Conservation (phyloP, 352 stramenopile species). For the Phytophthora foliorum region DNA sequence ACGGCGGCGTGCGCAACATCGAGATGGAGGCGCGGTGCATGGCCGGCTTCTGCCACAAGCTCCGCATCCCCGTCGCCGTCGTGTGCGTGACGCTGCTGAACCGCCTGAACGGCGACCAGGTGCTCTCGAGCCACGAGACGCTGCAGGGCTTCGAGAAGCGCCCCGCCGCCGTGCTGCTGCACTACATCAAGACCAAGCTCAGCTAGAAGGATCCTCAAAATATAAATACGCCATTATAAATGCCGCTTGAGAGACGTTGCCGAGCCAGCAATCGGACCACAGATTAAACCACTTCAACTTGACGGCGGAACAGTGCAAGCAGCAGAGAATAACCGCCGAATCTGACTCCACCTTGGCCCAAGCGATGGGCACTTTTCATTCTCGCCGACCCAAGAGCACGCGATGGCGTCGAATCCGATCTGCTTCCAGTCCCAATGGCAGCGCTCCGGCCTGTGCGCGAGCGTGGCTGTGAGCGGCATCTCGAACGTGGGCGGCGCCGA, state of each 20-base stretch:
- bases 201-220: slow-evolving; percentile 14
- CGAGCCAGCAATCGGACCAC: slow-evolving; percentile 7
- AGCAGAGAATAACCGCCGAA: slow-evolving; percentile 17
- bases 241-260: background rate
- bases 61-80: slow-evolving; percentile 78
- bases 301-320: slow-evolving; percentile 19
- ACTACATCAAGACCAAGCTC: slow-evolving; percentile 81
- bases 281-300: slow-evolving; percentile 15
- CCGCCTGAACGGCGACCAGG: slow-evolving; percentile 81
- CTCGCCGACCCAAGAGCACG: background rate
- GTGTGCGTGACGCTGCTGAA: slow-evolving; percentile 85
- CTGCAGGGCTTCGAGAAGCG: slow-evolving; percentile 75
- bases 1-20: slow-evolving; percentile 81
- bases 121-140: slow-evolving; percentile 65
- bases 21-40: slow-evolving; percentile 87
- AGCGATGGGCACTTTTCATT: slow-evolving; percentile 24
- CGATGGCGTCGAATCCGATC: slow-evolving; percentile 21
- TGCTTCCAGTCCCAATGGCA: slow-evolving; percentile 27
- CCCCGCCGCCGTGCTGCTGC: slow-evolving; percentile 65
- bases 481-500: slow-evolving; percentile 68
- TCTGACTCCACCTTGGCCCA: slow-evolving; percentile 5
- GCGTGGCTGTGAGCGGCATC: slow-evolving; percentile 54
- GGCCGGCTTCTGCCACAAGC: slow-evolving; percentile 80
- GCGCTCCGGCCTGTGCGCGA: slow-evolving; percentile 12
- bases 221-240: slow-evolving; percentile 18